Base-by-base conservation (phyloP, 2,329 filamentous ascomycete species). In the Bipolaris cookei region DNA sequence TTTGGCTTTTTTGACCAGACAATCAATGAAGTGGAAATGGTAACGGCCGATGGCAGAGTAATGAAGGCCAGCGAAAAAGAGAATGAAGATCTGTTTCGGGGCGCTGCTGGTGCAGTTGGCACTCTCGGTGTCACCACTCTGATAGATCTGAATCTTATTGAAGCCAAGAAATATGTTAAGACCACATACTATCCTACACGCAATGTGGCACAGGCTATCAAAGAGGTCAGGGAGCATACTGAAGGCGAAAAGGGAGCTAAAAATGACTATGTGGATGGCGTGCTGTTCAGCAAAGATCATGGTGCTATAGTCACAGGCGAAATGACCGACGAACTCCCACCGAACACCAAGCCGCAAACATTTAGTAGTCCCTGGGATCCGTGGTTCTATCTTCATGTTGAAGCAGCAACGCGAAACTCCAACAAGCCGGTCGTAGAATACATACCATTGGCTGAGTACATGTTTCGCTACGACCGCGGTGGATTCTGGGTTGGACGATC, bases 391-490 rank as follows among this genome's bases (percentile, higher is more conserved):
- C 72, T 82, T 1, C 80, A 83, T 59, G 72, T 74, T n/a, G 71
- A 78, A 76, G 77, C 52, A 72, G 76, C 47, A 72, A 79, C 50
- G 63, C 77, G 28, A 58, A 4, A 65, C 59, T 63, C 72, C 2
- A 51, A 57, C 14, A 61, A 74, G 14, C 72, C 75, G 2, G 72
- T 80, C 1, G 64, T 72, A 52, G 86, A 89, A 56, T 84, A 83
- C 54, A 81, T 90, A 1, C 87, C 87, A 0, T 64, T 90, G 0
- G 76, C 77, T 2, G 88, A 90, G 67, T 90, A 90, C 72, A 83
- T 90, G 57, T 90, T 90, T 75, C 84, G 88, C 14, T 90, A 89
- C 75, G 87, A 90, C 70, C 83, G 88, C 34, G 88, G 87, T 44
- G 86, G 83, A 2, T 90, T 90, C 76, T 90, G 88, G 88, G 84